Evolutionary conservation across 257 asterid genomes (phyloP).

Genomic region (Solanum raphanifolium): DNA sequence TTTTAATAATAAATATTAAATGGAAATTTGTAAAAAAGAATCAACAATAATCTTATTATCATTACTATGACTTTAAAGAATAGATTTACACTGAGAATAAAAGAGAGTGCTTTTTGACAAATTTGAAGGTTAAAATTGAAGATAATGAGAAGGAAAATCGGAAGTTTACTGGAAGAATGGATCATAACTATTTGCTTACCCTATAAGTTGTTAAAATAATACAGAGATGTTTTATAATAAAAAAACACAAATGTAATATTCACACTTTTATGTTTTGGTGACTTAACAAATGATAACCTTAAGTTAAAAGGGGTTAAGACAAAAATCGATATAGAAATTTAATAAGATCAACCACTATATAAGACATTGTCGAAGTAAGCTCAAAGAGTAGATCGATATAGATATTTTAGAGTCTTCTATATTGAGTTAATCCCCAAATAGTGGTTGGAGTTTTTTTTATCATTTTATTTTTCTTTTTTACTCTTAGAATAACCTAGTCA

Average conservation of each 20-base stretch:
- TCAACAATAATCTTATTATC: not conserved
- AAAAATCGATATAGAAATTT: no score
- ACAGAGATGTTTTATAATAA: not conserved
- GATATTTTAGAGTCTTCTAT: no score
- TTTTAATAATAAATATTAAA: no score
- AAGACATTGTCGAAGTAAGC: no score
- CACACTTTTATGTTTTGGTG: not conserved
- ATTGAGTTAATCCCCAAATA: not conserved
- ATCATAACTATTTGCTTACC: not conserved
- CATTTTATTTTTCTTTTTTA: not conserved
- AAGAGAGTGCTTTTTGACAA: not conserved
- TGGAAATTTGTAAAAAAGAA: no score
- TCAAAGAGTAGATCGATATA: no score
- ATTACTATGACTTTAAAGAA: not conserved
- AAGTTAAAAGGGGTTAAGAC: not conserved
- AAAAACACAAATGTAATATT: no score
- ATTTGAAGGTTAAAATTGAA: not conserved
- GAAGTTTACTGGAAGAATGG: not conserved
- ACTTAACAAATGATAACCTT: not conserved
- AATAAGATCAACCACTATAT: no score
- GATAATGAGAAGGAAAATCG: not conserved
- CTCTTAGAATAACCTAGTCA: not conserved
- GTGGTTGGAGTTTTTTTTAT: not conserved
- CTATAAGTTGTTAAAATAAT: not conserved
- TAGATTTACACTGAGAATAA: not conserved